These are phyloP conservation scores for Fusarium nelsonii DNA, from an alignment of 2,329 filamentous ascomycete species.

Conservation along the genomic window DNA sequence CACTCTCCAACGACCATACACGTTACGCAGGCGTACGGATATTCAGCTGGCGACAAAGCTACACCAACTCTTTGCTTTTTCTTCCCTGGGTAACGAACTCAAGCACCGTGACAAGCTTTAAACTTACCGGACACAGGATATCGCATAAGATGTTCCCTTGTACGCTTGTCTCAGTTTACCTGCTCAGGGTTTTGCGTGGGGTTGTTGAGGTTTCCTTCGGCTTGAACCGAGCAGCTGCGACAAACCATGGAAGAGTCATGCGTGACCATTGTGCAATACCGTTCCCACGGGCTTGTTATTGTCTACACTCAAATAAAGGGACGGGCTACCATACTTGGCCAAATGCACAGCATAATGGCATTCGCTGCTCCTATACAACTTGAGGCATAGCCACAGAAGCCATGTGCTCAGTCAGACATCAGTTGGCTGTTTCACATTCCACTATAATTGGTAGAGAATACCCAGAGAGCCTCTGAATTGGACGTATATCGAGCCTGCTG, in stretches of 20 bases:
- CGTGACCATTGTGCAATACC: slow-evolving; percentile 33
- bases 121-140: slow-evolving; percentile 1
- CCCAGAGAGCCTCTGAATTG: background rate
- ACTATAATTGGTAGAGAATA: background rate
- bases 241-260: slow-evolving; percentile 23
- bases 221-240: slow-evolving; percentile 35
- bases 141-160: slow-evolving; percentile 2
- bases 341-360: slow-evolving; percentile 2
- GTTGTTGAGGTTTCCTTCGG: slow-evolving; percentile 26
- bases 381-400: slow-evolving; percentile 14
- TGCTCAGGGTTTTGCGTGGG: slow-evolving; percentile 20
- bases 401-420: slow-evolving; percentile 3
- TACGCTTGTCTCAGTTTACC: slow-evolving; percentile 20
- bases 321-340: slow-evolving; percentile 6
- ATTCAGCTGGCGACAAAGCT: background rate
- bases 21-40: slow-evolving; percentile 8
- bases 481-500: background rate
- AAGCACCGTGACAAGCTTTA: slow-evolving; percentile 3
- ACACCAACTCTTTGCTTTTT: slow-evolving; percentile 4
- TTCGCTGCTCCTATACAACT: background rate
- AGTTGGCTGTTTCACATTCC: slow-evolving; percentile 15
- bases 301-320: background rate
- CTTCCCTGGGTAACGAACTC: slow-evolving; percentile 6
- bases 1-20: slow-evolving; percentile 15
- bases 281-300: slow-evolving; percentile 16